Evolutionary conservation across 495 filamentous ascomycete species (phyloP).

Genomic region (Aspergillus ostianus): DNA sequence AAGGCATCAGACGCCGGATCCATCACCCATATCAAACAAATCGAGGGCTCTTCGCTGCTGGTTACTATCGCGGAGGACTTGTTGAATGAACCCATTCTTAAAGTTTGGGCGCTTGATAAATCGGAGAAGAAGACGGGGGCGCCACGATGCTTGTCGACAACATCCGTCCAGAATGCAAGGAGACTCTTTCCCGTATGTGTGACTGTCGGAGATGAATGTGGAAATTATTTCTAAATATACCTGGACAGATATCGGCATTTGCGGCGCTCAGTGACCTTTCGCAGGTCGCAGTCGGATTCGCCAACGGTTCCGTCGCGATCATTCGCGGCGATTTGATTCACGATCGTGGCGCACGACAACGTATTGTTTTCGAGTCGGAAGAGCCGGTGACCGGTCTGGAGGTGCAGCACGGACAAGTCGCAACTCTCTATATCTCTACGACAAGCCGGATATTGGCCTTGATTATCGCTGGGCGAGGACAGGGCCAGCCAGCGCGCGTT

Average conservation of each 20-base stretch:
- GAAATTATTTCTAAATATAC: conserved; percentile 3
- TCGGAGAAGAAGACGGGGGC: conserved; percentile 88
- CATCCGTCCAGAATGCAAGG: conserved; percentile 85
- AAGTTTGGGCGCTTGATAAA: conserved; percentile 96
- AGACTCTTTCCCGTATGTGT: conserved; percentile 79
- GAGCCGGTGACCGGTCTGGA: conserved; percentile 93
- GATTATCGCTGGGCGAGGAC: conserved; percentile 79
- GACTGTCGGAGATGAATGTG: background rate
- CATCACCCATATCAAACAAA: conserved; percentile 94
- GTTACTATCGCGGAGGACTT: conserved; percentile 88
- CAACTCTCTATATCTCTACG: conserved; percentile 86
- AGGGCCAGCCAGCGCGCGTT: conserved; percentile 82
- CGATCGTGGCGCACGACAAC: conserved; percentile 92
- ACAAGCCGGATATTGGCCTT: conserved; percentile 85
- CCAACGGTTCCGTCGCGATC: conserved; percentile 89
- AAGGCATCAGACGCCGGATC: conserved; percentile 73
- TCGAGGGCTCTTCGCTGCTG: conserved; percentile 81
- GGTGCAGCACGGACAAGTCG: conserved; percentile 50
- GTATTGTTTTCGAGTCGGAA: conserved; percentile 94
- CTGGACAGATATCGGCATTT: conserved; percentile 78
- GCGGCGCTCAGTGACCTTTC: conserved; percentile 80
- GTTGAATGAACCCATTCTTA: conserved; percentile 80
- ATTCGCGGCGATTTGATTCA: conserved; percentile 93
- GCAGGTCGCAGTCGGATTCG: conserved; percentile 92
- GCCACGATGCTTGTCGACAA: conserved; percentile 80